Conservation (phyloP, 2,329 filamentous ascomycete species). For the Fusarium neocosmosporiellum region DNA sequence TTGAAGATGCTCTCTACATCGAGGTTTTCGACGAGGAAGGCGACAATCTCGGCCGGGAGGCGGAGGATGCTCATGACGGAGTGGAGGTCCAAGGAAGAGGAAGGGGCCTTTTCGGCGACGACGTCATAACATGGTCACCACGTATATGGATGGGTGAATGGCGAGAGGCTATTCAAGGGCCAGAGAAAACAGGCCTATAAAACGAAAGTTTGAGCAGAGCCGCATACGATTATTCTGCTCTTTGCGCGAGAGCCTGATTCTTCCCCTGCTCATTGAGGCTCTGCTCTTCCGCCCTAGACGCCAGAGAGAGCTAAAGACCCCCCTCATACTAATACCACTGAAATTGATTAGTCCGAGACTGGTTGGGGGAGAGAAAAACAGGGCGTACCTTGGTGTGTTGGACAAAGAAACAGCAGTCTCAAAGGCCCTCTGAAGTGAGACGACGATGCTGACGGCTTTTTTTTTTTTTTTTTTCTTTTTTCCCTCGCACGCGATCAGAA, state of each 20-base stretch:
- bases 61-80: conserved; percentile 53
- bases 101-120: neutral
- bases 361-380: too few relatives aligned
- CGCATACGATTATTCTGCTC: too few relatives aligned
- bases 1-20: conserved; percentile 68
- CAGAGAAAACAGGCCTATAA: neutral
- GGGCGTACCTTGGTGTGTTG: neutral
- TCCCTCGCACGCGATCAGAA: neutral
- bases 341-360: neutral
- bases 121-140: conserved; percentile 21
- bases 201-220: conserved; percentile 17
- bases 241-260: neutral
- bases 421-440: neutral
- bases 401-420: neutral
- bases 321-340: neutral
- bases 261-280: neutral
- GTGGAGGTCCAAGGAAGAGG: neutral
- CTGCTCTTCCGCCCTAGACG: neutral
- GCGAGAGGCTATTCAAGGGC: conserved; percentile 15
- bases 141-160: neutral
- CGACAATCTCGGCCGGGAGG: conserved; percentile 74
- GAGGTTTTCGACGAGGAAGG: conserved; percentile 65
- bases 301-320: neutral
- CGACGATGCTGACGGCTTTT: neutral
- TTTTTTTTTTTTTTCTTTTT: neutral